Conservation (phyloP, 176 grass and related monocot genomes). For the Eremochloa ophiuroides region DNA sequence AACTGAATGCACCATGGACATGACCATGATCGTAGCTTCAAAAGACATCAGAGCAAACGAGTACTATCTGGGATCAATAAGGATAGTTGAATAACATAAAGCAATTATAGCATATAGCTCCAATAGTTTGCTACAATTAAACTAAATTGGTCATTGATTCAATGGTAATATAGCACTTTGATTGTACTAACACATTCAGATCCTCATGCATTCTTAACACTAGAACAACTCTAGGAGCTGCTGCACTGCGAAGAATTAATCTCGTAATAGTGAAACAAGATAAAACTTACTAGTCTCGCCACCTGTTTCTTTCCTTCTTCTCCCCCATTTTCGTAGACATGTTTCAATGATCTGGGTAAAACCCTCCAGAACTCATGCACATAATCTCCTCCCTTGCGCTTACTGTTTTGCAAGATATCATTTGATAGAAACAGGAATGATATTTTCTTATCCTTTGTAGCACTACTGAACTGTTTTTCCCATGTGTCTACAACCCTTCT, state of each 20-base stretch:
- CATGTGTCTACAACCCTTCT: slow-evolving; percentile 87
- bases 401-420: slow-evolving; percentile 98
- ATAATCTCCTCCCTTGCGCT: slow-evolving; percentile 82
- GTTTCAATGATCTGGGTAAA: slow-evolving; percentile 68
- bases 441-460: slow-evolving; percentile 69
- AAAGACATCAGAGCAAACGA: too few relatives aligned
- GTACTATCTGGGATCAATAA: neutral
- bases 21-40: too few relatives aligned
- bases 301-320: slow-evolving; percentile 84
- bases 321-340: slow-evolving; percentile 63
- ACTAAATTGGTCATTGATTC: neutral
- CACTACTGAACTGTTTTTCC: slow-evolving; percentile 76
- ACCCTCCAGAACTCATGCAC: slow-evolving; percentile 99
- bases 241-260: slow-evolving; percentile 6
- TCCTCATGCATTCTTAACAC: neutral
- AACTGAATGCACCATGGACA: neutral
- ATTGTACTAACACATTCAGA: slow-evolving; percentile 4
- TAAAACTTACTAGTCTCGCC: slow-evolving; percentile 70
- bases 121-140: neutral
- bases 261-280: slow-evolving; percentile 1
- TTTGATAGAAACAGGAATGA: slow-evolving; percentile 89
- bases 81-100: slow-evolving; percentile 19
- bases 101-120: neutral
- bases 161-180: neutral
- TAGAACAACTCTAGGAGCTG: neutral